phyloP scores from a whole-genome alignment of 495 filamentous ascomycete genomes.

The Lepraria neglecta region DNA sequence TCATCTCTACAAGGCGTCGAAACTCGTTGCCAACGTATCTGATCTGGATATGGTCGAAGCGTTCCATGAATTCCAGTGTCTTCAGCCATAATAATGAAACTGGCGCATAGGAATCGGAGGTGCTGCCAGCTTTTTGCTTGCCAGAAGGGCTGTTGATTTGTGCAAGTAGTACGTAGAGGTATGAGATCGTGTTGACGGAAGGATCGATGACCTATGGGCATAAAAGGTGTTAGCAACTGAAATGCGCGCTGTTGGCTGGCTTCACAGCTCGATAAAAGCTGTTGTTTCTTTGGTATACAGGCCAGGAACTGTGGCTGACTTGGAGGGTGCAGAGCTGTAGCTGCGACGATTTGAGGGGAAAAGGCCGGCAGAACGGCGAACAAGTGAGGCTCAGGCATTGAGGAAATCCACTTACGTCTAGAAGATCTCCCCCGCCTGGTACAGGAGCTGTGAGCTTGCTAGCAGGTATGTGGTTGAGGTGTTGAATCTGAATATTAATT shows the following conservation, averaged over 20 bases:
- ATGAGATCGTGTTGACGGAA: slow-evolving; percentile 39
- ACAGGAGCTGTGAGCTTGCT: slow-evolving; percentile 30
- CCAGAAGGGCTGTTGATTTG: slow-evolving; percentile 28
- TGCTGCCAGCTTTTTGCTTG: slow-evolving; percentile 27
- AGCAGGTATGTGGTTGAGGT: slow-evolving; percentile 31
- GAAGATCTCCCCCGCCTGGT: slow-evolving; percentile 33
- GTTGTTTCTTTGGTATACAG: not conserved
- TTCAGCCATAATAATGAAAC: slow-evolving; percentile 44
- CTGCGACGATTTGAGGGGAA: too few species aligned
- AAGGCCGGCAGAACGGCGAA: too few species aligned
- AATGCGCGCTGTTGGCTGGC: too few species aligned
- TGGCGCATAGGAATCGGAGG: slow-evolving; percentile 32
- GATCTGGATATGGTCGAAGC: slow-evolving; percentile 53
- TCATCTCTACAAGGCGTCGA: slow-evolving; percentile 45
- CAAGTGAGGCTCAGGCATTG: too few species aligned
- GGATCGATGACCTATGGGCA: slow-evolving; percentile 39
- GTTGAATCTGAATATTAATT: slow-evolving; percentile 30
- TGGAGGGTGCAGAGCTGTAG: too few species aligned
- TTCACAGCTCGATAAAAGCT: not conserved
- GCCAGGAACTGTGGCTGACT: too few species aligned
- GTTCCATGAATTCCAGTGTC: slow-evolving; percentile 41
- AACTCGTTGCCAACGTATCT: slow-evolving; percentile 53
- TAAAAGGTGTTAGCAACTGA: not conserved
- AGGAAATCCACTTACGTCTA: slow-evolving; percentile 31
- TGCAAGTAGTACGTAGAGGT: slow-evolving; percentile 37